A percentile compares a stretch with the other conserved stretches of the same genome.
phyloP scores from a whole-genome alignment of 2,329 filamentous ascomycete species.

The Phaeophleospora eucalypticola region DNA sequence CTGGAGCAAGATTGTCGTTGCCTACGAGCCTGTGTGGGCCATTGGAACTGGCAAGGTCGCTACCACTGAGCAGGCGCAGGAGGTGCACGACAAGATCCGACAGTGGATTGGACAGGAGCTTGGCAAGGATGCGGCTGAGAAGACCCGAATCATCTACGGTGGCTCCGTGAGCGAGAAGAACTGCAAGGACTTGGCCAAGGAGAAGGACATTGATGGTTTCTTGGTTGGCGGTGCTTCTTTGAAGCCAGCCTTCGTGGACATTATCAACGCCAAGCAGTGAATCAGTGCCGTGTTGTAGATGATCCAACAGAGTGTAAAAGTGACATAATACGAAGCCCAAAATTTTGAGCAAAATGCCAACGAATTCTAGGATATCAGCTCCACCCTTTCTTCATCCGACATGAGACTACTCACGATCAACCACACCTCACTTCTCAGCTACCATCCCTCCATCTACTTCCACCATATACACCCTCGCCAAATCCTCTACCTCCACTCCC shows the following conservation, averaged over 20 bases:
- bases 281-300: not conserved
- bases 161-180: slow-evolving; percentile 98
- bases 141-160: slow-evolving; percentile 92
- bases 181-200: slow-evolving; percentile 84
- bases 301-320: no score
- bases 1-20: slow-evolving; percentile 93
- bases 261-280: slow-evolving; percentile 58
- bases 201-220: slow-evolving; percentile 96
- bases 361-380: no score
- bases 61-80: slow-evolving; percentile 83
- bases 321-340: no score
- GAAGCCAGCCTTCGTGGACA: slow-evolving; percentile 84
- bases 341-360: no score
- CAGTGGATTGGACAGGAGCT: slow-evolving; percentile 74
- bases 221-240: slow-evolving; percentile 92
- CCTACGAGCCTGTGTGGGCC: slow-evolving; percentile 98
- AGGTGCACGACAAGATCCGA: slow-evolving; percentile 88
- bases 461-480: slow-evolving; percentile 5
- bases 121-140: slow-evolving; percentile 73
- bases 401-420: no score
- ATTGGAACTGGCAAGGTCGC: slow-evolving; percentile 92
- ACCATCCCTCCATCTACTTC: not conserved
- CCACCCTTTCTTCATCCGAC: no score
- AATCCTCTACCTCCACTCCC: slow-evolving; percentile 5
- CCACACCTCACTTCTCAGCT: not conserved